A percentile compares a stretch with the other conserved stretches of the same genome.
Evolutionary conservation across 352 stramenopile genomes (phyloP).

Genomic region (Pythium folliculosum): DNA sequence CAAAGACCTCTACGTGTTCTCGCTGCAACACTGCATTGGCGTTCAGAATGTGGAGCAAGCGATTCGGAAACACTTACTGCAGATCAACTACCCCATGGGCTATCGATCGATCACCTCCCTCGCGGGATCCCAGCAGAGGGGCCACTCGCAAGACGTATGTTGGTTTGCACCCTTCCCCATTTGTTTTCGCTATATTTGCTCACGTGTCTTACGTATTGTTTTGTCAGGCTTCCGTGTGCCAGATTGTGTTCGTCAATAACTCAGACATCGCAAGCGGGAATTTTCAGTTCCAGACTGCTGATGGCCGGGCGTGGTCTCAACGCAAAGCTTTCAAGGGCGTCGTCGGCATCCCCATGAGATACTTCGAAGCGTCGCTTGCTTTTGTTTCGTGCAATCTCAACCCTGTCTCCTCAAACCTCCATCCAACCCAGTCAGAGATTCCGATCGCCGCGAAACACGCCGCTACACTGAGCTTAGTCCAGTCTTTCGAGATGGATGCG

Average conservation of each 20-base stretch:
- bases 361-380: constrained; percentile 84
- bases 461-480: constrained; percentile 61
- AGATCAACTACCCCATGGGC: constrained; percentile 78
- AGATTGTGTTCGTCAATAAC: constrained; percentile 88
- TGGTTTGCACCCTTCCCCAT: neutral
- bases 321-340: constrained; percentile 78
- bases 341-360: constrained; percentile 76
- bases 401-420: constrained; percentile 25
- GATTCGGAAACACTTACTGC: constrained; percentile 69
- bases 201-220: neutral
- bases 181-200: neutral
- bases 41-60: constrained; percentile 66
- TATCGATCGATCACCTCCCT: constrained; percentile 84
- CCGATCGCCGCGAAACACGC: constrained; percentile 53
- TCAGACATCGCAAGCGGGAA: constrained; percentile 81
- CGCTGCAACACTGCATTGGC: constrained; percentile 71
- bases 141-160: constrained; percentile 69
- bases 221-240: constrained; percentile 62
- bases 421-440: constrained; percentile 32
- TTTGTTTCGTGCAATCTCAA: constrained; percentile 83
- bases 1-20: constrained; percentile 86
- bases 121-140: constrained; percentile 57
- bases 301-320: constrained; percentile 75
- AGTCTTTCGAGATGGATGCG: constrained; percentile 81
- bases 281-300: constrained; percentile 64